Evolutionary conservation across 2,329 filamentous ascomycete genomes (phyloP), one percentile per base, ranked within the genome.

Genomic region (Monilinia polystroma): DNA sequence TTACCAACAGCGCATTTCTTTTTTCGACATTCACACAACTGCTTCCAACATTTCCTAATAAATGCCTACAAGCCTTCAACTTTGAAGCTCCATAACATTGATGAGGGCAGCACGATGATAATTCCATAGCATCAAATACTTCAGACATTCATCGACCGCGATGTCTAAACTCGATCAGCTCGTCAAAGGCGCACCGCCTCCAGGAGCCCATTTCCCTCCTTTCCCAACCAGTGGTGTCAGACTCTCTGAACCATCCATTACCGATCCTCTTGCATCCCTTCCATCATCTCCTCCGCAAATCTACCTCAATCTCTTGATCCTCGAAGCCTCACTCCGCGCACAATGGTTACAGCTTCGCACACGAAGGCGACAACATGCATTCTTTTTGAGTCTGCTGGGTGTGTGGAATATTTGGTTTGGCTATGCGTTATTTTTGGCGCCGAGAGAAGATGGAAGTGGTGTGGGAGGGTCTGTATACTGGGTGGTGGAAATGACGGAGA

Each of bases 231-330:
- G 80, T 68, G 76, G 80, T 55, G 77, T 80, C 70, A 69, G 76
- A 74, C 23, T 54, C 18, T 56, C 73, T 45, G 72, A 75, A 68
- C 64, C 76, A 35, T 71, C 75, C 5, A 57, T 63, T 73, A 67
- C 72, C 72, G 76, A 77, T 64, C 75, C 76, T 6, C 63, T 76
- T 45, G 75, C 75, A 26, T 72, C 73, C 32, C 73, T 77, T 7
- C 76, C 77, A 32, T 72, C 80, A 64, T 70, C 80, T 68, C 76
- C 73, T 63, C 76, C 70, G 20, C 73, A 75, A 82, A 97, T 99
- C 76, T 99, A 99, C 80, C 88, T 99, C 74, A 99, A 99, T 79
- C 89, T 99, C 32, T 86, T 99, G 68, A 96, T 99, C 74, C 91
- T 99, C 78, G 95, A 99, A 78, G 93, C 92, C 59, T 97, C 93